Evolutionary conservation across 139 green algal genomes (phyloP).

Genomic region (Yamagishiella unicocca): DNA sequence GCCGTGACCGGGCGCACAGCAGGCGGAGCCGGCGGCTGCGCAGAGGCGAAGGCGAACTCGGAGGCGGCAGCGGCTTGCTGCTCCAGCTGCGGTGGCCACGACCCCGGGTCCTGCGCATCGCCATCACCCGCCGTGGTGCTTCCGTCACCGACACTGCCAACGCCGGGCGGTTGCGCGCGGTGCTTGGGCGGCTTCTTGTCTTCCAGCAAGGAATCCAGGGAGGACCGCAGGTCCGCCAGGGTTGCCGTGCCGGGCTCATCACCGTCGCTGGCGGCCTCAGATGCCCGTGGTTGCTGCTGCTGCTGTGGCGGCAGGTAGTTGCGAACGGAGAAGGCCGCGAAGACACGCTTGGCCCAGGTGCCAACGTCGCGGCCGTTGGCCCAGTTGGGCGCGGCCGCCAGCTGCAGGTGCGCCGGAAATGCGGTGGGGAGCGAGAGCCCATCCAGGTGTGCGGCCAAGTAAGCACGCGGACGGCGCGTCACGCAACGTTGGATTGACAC

Average conservation of each 20-base stretch:
- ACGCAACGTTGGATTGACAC: neutral
- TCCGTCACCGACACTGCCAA: neutral
- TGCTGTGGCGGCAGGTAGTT: neutral
- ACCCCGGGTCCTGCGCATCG: neutral
- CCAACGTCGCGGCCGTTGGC: constrained; percentile 60
- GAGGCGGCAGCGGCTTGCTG: neutral
- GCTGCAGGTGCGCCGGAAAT: constrained; percentile 31
- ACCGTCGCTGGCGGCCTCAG: too few relatives aligned
- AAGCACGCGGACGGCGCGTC: neutral
- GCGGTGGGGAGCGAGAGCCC: too few relatives aligned
- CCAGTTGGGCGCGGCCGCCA: constrained; percentile 51
- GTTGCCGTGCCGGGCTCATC: too few relatives aligned
- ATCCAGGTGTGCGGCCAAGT: neutral
- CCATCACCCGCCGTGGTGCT: too few relatives aligned
- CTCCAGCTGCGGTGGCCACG: too few relatives aligned
- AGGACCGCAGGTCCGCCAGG: constrained; percentile 14
- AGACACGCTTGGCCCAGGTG: constrained; percentile 54
- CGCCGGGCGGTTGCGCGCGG: neutral
- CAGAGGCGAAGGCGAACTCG: neutral
- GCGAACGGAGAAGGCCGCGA: constrained; percentile 39
- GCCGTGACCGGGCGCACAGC: neutral
- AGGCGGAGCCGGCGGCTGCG: neutral
- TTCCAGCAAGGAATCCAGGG: constrained; percentile 25
- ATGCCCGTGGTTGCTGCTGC: neutral
- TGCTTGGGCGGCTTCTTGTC: neutral